Conservation (phyloP, 176 grass and related monocot species). For the Neostapfia colusana region DNA sequence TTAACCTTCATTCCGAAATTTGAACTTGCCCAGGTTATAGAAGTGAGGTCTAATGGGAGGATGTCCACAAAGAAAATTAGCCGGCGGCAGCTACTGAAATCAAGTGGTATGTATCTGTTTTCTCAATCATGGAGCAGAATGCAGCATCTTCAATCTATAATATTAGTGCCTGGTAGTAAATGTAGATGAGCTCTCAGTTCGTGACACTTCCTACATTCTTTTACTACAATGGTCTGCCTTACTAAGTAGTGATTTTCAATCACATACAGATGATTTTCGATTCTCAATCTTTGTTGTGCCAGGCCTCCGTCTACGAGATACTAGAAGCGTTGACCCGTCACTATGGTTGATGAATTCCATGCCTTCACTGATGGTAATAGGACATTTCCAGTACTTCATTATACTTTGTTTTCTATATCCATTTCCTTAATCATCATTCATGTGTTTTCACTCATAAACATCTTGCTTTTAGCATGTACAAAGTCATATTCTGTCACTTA, state of each 20-base stretch:
- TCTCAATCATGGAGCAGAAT: not conserved
- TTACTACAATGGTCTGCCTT: not conserved
- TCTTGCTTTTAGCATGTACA: constrained; percentile 19
- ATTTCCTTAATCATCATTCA: constrained; percentile 5
- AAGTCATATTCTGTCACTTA: constrained; percentile 32
- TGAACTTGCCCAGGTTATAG: constrained; percentile 63
- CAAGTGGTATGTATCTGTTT: constrained; percentile 60
- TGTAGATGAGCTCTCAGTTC: not conserved
- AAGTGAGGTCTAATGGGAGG: constrained; percentile 78
- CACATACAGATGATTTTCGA: not conserved
- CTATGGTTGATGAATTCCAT: constrained; percentile 96
- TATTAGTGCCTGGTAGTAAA: not conserved
- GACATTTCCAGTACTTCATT: not conserved
- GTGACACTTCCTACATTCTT: not conserved
- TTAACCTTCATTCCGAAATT: constrained; percentile 10
- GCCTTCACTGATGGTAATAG: constrained; percentile 86
- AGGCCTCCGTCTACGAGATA: constrained; percentile 92
- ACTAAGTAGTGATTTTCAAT: constrained; percentile 16
- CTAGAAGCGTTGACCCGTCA: constrained; percentile 90
- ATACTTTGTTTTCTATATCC: constrained; percentile 6
- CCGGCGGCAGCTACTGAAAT: constrained; percentile 89
- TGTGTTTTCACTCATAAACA: constrained; percentile 20
- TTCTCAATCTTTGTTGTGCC: constrained; percentile 14
- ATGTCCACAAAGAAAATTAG: constrained; percentile 84
- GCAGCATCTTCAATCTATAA: constrained; percentile 9